Evolutionary conservation across 129 eudicot genomes (phyloP), one percentile per base, ranked within the genome.

Genomic region (Flaveria trinervia): DNA sequence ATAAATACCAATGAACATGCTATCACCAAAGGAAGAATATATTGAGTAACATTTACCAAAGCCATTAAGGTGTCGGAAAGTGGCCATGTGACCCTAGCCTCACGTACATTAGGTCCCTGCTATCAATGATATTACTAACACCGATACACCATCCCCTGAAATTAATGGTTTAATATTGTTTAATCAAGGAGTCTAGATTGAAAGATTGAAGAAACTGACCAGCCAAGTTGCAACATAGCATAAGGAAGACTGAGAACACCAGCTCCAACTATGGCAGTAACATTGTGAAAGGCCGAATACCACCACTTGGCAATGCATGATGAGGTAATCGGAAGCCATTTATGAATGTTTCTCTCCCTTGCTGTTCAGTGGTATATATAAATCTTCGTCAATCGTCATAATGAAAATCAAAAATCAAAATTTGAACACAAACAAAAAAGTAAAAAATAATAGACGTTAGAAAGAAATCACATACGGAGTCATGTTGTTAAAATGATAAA

Each of bases 251-350:
- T 62, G 72, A 87, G 86, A 28, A 87, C 82, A 17, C 87, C 87
- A n/a, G 86, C 89, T 41, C 89, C 89, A 75, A 83, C 87, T 85
- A 86, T 80, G 70, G 88, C 86, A 25, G 89, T 85, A 26, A 88
- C 89, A 68, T 85, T 88, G 85, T 88, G 89, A 51, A 83, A 82
- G 48, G 92, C 83, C 2, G 89, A 82, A 66, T 82, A 80, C 89
- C 89, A 85, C 87, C 89, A 85, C 52, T 85, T 85, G 36, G 85
- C 87, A 44, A 85, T 80, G 74, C 87, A 41, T 8, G 84, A 72
- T 9, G 92, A 85, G 1, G 89, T 85, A 28, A 83, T 71, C 1
- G 92, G 87, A 49, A 83, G 88, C 92, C 85, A 80, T 11, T 88
- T 87, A n/a, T 84, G 85, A 10, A 82, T 72, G 20, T 74, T 82